Base-by-base conservation (phyloP, 176 grass and related monocot species). In the Saccharum officinarum region DNA sequence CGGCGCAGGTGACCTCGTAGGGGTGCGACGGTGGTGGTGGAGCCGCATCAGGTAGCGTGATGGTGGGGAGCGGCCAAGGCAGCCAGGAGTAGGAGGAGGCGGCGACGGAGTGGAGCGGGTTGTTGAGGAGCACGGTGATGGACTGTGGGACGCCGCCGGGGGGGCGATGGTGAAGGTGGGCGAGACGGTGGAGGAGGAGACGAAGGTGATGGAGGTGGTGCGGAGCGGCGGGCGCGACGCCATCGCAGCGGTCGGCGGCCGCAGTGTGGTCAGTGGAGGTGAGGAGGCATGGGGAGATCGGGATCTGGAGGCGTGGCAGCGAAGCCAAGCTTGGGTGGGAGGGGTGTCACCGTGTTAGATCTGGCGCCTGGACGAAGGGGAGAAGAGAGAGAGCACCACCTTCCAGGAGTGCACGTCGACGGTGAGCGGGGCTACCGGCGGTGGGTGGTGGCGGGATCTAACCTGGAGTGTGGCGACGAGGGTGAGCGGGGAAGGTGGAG, bases 91-190 rank as follows among this genome's bases (percentile, higher is more conserved):
- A 82, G 9, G 89, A 92, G 23, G 81, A 87, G 36, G 95, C 57
- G 40, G 88, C 61, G 79, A 80, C 80, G 13, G 85, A 84, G 41
- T 93, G 90, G 63, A 94, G 92, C 15, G 94, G 97, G 67, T 99
- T 99, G 83, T 99, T 99, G 42, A 99, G 90, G 81, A 99, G 94
- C 54, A 94, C 90, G 67, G 97, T 86, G 88, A 99, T 91, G 88
- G 91, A 95, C 78, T 93, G 93, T 82, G 78, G 92, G 45, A 90
- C 89, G 67, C 87, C 81, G 23, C 87, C 85, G 3, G 82, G 55
- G n/a, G 91, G 77, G 1, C 84, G n/a, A n/a, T 83, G 2, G 82
- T 59, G 45, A 85, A 83, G 39, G 88, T 91, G 39, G 92, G 82
- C n/a, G 89, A 87, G 68, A 89, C 90, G 73, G 88, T 83, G 80